phyloP scores from a whole-genome alignment of 2,329 filamentous ascomycete genomes.

The Fusarium napiforme region DNA sequence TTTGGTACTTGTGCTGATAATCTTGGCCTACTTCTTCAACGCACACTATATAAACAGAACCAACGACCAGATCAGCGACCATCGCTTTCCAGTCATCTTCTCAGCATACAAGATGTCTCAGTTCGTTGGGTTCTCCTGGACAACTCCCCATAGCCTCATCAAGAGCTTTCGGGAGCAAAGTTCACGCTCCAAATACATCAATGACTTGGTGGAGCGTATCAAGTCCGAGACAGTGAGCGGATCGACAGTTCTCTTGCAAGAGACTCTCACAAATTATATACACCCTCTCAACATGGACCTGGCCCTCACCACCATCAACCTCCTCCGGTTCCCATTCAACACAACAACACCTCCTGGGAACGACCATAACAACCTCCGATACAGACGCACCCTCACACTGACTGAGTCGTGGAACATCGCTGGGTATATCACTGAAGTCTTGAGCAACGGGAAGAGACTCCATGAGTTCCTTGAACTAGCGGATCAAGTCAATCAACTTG shows the following conservation, averaged over 20 bases:
- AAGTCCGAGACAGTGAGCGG: background rate
- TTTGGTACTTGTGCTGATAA: too few species aligned
- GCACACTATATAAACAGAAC: too few species aligned
- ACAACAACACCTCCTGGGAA: background rate
- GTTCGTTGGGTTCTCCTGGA: too few species aligned
- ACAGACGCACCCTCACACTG: accelerated
- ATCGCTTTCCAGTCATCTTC: too few species aligned
- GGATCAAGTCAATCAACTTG: slow-evolving; percentile 1
- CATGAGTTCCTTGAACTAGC: slow-evolving; percentile 17
- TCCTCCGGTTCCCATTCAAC: background rate
- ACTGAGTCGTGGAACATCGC: background rate
- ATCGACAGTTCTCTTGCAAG: background rate
- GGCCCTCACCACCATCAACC: background rate
- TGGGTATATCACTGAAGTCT: background rate
- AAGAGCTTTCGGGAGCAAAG: background rate
- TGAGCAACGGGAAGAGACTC: background rate
- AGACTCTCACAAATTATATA: background rate
- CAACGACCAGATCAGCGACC: too few species aligned
- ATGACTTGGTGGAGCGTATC: background rate
- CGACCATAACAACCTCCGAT: background rate
- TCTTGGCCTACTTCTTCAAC: too few species aligned
- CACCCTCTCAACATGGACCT: background rate
- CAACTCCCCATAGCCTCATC: background rate
- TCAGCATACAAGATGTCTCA: background rate
- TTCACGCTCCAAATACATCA: background rate